Conservation (phyloP, 805 yeast genomes). For the Starmera quercuum region DNA sequence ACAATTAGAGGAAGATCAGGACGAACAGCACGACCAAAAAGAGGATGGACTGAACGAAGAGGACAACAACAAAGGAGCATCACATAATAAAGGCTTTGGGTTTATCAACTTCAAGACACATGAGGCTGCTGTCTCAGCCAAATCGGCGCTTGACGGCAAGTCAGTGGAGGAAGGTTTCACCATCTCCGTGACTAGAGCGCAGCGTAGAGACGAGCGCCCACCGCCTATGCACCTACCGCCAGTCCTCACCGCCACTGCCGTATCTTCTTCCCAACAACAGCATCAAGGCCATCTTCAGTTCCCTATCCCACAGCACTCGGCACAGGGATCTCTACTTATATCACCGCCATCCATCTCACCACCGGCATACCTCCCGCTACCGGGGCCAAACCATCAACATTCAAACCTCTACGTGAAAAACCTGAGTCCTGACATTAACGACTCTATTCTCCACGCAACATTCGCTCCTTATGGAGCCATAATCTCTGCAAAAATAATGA, state of each 20-base stretch:
- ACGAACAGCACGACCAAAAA: neutral
- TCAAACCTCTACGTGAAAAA: slow-evolving; percentile 65
- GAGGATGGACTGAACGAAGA: too few species aligned
- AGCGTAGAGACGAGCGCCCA: slow-evolving; percentile 28
- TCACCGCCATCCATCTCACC: slow-evolving; percentile 1
- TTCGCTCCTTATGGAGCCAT: slow-evolving; percentile 42
- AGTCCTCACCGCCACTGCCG: neutral
- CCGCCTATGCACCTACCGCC: neutral
- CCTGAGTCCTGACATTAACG: slow-evolving; percentile 42
- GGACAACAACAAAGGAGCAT: too few species aligned
- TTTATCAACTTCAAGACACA: slow-evolving; percentile 42
- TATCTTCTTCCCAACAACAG: slow-evolving; percentile 5
- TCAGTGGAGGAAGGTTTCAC: slow-evolving; percentile 24
- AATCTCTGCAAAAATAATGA: slow-evolving; percentile 45
- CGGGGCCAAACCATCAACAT: slow-evolving; percentile 47
- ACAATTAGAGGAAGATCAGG: neutral
- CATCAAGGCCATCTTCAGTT: slow-evolving; percentile 2
- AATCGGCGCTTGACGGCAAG: slow-evolving; percentile 38
- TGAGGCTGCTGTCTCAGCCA: slow-evolving; percentile 37
- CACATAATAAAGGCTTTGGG: slow-evolving; percentile 32
- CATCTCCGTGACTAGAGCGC: slow-evolving; percentile 37
- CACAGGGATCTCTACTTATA: neutral
- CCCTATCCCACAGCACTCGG: neutral
- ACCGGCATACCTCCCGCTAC: slow-evolving; percentile 23
- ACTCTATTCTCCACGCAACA: slow-evolving; percentile 34